Conservation (phyloP, 169 alveolate genomes). For the Eimeria sp. region DNA sequence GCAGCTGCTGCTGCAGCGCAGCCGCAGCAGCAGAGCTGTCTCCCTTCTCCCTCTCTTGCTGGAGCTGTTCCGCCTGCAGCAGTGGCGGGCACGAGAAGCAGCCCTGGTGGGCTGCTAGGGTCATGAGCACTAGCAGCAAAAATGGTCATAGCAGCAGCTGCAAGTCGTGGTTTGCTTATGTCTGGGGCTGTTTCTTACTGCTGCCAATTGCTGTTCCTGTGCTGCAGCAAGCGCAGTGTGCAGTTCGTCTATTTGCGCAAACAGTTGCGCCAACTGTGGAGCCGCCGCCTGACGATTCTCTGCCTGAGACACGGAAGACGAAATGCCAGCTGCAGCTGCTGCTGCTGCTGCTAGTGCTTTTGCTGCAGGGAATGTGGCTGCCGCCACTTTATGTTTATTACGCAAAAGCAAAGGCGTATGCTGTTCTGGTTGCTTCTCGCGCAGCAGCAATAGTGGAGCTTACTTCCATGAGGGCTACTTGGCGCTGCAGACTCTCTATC, state of each 20-base stretch:
- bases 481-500: constrained; percentile 55
- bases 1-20: constrained; percentile 58
- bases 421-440: neutral
- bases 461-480: constrained; percentile 67
- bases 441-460: neutral
- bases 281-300: constrained; percentile 37
- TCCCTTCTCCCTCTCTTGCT: constrained; percentile 49
- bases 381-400: neutral
- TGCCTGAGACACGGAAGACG: constrained; percentile 30
- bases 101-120: neutral
- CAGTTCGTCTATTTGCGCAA: constrained; percentile 68
- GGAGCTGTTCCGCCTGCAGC: constrained; percentile 54
- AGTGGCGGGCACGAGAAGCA: neutral
- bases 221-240: constrained; percentile 78
- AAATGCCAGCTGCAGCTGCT: neutral
- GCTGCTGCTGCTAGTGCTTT: neutral
- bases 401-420: neutral
- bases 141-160: neutral
- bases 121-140: neutral
- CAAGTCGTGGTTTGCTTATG: constrained; percentile 1
- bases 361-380: neutral
- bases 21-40: neutral
- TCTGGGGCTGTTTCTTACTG: constrained; percentile 24
- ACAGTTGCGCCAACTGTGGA: constrained; percentile 42
- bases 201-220: constrained; percentile 65